phyloP scores from a whole-genome alignment of 805 yeast species.

The Saccharomycopsis fermentans region DNA sequence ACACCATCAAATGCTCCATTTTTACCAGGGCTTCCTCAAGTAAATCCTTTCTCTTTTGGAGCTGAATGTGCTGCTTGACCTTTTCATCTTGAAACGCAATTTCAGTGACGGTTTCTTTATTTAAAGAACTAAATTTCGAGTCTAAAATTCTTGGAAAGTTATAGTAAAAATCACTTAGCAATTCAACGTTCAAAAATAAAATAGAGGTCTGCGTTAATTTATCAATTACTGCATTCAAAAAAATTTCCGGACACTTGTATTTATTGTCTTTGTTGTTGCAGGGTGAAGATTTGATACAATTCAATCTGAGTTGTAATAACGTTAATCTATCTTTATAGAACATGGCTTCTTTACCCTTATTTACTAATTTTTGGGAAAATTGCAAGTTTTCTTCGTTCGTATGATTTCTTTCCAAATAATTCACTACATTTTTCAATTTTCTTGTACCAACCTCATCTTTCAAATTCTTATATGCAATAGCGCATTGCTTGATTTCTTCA shows the following conservation, averaged over 20 bases:
- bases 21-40: slow-evolving; percentile 75
- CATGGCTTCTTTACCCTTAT: slow-evolving; percentile 74
- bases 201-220: slow-evolving; percentile 91
- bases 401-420: slow-evolving; percentile 36
- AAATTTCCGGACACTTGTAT: slow-evolving; percentile 90
- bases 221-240: slow-evolving; percentile 83
- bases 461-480: slow-evolving; percentile 45
- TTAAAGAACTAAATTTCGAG: slow-evolving; percentile 48
- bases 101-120: slow-evolving; percentile 67
- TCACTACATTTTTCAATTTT: slow-evolving; percentile 73
- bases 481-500: slow-evolving; percentile 83
- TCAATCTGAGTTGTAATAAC: slow-evolving; percentile 63
- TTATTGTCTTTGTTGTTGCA: slow-evolving; percentile 75
- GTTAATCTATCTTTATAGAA: slow-evolving; percentile 67
- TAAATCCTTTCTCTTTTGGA: slow-evolving; percentile 86
- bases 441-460: slow-evolving; percentile 71
- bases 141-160: slow-evolving; percentile 94
- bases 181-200: slow-evolving; percentile 83
- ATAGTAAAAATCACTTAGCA: slow-evolving; percentile 89
- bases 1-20: slow-evolving; percentile 41
- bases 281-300: slow-evolving; percentile 60
- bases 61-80: slow-evolving; percentile 79
- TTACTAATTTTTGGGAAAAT: slow-evolving; percentile 64
- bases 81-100: slow-evolving; percentile 95
- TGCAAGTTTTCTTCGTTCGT: slow-evolving; percentile 65